phyloP scores from a whole-genome alignment of 2,329 filamentous ascomycete genomes.

The Colletotrichum shisoi region DNA sequence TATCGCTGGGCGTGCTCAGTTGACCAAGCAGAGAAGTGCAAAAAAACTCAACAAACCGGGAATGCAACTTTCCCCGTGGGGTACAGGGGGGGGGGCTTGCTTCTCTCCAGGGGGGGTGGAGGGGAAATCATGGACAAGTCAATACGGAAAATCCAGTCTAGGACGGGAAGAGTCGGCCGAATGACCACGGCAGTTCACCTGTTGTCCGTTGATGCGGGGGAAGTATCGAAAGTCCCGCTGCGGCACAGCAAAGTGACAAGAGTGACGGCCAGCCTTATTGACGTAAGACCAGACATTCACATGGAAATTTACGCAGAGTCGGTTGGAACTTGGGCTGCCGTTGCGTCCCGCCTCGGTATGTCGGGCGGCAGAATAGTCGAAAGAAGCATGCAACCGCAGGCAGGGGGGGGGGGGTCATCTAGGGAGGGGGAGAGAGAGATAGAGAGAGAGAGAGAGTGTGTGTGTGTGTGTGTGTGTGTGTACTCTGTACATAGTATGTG shows the following conservation, averaged over 20 bases:
- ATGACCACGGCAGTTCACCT: conserved; percentile 29
- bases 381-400: conserved; percentile 11
- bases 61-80: conserved; percentile 37
- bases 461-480: not conserved
- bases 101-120: conserved; percentile 2
- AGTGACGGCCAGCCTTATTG: conserved; percentile 22
- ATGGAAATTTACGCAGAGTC: conserved; percentile 31
- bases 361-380: conserved; percentile 20
- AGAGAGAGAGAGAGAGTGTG: not conserved
- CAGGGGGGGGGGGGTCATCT: too few species aligned
- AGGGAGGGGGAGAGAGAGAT: not conserved
- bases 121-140: not conserved
- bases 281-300: conserved; percentile 24
- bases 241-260: not conserved
- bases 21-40: not conserved
- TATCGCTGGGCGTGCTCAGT: conserved; percentile 12
- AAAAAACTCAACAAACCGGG: conserved; percentile 5
- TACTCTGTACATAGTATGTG: too few species aligned
- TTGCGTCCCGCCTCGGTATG: conserved; percentile 28
- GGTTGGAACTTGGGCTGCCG: not conserved
- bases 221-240: conserved; percentile 13
- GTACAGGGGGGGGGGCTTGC: conserved; percentile 25
- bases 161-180: conserved; percentile 18
- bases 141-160: not conserved
- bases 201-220: conserved; percentile 3